Evolutionary conservation across 202 grass and related monocot genomes (phyloP).

Genomic region (Setaria viridis): DNA sequence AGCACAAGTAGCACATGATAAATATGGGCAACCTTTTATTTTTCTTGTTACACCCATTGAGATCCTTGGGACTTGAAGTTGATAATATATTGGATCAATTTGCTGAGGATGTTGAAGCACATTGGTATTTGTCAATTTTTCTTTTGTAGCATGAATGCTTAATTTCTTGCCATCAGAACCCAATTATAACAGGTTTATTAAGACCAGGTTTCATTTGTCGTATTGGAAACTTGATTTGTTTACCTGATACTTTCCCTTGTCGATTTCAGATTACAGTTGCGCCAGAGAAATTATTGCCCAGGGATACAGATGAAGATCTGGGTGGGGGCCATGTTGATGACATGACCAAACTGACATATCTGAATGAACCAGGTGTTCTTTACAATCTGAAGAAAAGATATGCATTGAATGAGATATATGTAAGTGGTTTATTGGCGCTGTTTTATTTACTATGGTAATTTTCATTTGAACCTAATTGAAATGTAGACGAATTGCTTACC

Average conservation of each 20-base stretch:
- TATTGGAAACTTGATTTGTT: constrained; percentile 37
- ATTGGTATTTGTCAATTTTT: background rate
- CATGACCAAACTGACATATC: constrained; percentile 98
- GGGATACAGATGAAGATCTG: constrained; percentile 91
- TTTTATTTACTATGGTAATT: constrained; percentile 32
- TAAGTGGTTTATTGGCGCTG: constrained; percentile 45
- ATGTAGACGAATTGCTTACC: background rate
- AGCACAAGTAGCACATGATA: background rate
- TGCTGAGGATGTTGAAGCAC: background rate
- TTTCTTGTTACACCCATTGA: background rate
- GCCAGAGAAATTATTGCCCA: constrained; percentile 73
- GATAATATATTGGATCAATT: background rate
- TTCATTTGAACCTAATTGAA: background rate
- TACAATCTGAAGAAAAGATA: constrained; percentile 98
- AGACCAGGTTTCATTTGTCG: background rate
- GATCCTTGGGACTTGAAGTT: background rate
- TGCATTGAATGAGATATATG: constrained; percentile 95
- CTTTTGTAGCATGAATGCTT: constrained; percentile 19
- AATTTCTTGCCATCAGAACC: constrained; percentile 18
- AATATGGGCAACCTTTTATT: background rate
- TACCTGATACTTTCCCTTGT: constrained; percentile 2
- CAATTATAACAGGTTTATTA: background rate
- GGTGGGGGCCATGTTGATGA: constrained; percentile 94
- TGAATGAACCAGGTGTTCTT: constrained; percentile 95
- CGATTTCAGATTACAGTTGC: constrained; percentile 60